A percentile compares a stretch with the other conserved stretches of the same genome.
phyloP scores from a whole-genome alignment of 176 grass and related monocot genomes.

The Coix lacrymajobi region DNA sequence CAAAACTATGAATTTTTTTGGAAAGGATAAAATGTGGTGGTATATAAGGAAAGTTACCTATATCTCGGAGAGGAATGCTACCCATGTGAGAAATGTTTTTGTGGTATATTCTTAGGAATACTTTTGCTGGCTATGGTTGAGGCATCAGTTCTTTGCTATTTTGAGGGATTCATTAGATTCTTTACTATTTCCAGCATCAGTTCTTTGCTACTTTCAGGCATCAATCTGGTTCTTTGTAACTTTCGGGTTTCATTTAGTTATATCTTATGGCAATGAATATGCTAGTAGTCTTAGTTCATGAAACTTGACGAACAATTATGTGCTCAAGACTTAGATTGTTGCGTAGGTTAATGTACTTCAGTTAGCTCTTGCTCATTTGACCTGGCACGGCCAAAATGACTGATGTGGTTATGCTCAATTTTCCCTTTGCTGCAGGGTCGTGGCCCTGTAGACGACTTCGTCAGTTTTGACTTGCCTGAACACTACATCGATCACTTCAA shows the following conservation, averaged over 20 bases:
- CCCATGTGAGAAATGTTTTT: background rate
- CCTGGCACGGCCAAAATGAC: background rate
- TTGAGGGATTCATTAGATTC: background rate
- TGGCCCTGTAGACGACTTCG: constrained; percentile 70
- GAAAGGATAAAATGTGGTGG: background rate
- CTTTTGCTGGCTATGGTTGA: background rate
- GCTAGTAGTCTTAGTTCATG: background rate
- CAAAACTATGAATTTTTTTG: background rate
- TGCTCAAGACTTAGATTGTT: background rate
- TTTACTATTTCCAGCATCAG: background rate
- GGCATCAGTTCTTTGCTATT: background rate
- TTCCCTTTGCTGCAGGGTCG: constrained; percentile 51
- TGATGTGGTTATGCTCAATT: background rate
- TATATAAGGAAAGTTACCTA: background rate
- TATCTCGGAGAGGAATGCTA: background rate
- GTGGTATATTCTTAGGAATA: background rate
- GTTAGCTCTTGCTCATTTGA: background rate
- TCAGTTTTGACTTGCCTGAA: constrained; percentile 53
- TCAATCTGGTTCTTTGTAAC: background rate
- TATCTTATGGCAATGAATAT: background rate
- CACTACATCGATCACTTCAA: constrained; percentile 78
- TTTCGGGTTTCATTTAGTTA: background rate
- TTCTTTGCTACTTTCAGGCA: background rate
- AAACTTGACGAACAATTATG: background rate
- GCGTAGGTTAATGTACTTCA: background rate